These are phyloP conservation scores for Diplodia mutila DNA, from an alignment of 2,329 filamentous ascomycete species.

Conservation along the genomic window DNA sequence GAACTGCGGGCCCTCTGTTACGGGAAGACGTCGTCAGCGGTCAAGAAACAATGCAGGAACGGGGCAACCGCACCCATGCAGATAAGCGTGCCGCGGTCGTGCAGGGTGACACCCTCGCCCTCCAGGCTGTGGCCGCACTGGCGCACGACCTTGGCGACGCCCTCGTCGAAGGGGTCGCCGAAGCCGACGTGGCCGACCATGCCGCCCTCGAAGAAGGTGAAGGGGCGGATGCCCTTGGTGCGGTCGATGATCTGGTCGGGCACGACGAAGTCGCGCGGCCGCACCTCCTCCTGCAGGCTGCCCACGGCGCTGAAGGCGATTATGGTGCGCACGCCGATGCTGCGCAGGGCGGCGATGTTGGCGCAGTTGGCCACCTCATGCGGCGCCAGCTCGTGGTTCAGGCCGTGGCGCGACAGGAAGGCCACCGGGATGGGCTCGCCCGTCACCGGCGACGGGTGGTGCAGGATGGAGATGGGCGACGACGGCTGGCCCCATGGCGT, in stretches of 20 bases:
- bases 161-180: constrained; percentile 88
- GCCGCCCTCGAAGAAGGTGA: constrained; percentile 93
- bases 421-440: constrained; percentile 69
- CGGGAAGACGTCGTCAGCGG: neutral
- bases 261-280: constrained; percentile 93
- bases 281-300: constrained; percentile 87
- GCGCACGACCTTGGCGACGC: constrained; percentile 75
- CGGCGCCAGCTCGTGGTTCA: constrained; percentile 85
- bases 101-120: constrained; percentile 82
- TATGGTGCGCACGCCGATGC: constrained; percentile 84
- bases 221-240: constrained; percentile 91
- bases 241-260: constrained; percentile 97
- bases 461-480: constrained; percentile 80
- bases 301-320: constrained; percentile 96
- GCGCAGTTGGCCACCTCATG: constrained; percentile 94
- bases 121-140: constrained; percentile 75
- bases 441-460: constrained; percentile 75
- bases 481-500: constrained; percentile 90
- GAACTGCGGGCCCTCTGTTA: constrained; percentile 88
- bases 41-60: constrained; percentile 37
- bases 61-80: constrained; percentile 67
- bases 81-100: constrained; percentile 81
- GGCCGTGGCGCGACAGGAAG: constrained; percentile 91
- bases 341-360: constrained; percentile 96
- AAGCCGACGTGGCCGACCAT: constrained; percentile 94